Percentiles rank a stretch among this genome's conserved stretches.
Conservation (phyloP, 257 asterid species). For the Nicotiana benthamiana region DNA sequence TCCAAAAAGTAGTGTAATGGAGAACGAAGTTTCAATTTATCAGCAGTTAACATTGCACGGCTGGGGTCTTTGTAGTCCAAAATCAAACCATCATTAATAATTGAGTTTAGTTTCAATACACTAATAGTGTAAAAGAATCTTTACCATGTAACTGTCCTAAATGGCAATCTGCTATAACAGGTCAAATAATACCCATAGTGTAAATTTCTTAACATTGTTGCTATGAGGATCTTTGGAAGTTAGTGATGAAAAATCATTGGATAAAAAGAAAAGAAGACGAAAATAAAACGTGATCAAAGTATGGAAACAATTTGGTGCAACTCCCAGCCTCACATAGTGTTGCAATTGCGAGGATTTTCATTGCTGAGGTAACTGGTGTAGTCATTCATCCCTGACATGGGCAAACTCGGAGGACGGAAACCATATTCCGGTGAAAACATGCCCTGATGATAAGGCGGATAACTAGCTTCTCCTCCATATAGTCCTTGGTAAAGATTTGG, state of each 20-base stretch:
- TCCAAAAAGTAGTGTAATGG: neutral
- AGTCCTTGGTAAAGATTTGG: neutral
- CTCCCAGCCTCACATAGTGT: neutral
- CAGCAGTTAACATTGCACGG: neutral
- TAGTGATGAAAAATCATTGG: neutral
- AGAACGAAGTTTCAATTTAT: neutral
- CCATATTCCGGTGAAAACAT: constrained; percentile 1
- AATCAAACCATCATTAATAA: too few relatives aligned
- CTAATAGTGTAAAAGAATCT: too few relatives aligned
- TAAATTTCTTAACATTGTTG: too few relatives aligned
- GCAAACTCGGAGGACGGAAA: neutral
- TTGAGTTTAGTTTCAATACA: too few relatives aligned
- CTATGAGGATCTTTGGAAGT: neutral
- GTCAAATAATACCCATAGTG: too few relatives aligned
- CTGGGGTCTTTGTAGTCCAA: neutral
- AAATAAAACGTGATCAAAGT: neutral
- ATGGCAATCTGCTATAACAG: too few relatives aligned
- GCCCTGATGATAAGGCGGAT: neutral
- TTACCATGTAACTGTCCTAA: too few relatives aligned
- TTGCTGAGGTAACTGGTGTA: neutral
- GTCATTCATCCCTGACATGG: neutral
- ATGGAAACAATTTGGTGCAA: neutral
- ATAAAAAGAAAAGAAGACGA: neutral
- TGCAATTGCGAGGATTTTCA: constrained; percentile 8
- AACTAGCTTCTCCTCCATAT: neutral